Percentiles rank a stretch among this genome's conserved stretches.
Evolutionary conservation across 2,329 filamentous ascomycete genomes (phyloP).

Genomic region (Aspergillus versicolor): DNA sequence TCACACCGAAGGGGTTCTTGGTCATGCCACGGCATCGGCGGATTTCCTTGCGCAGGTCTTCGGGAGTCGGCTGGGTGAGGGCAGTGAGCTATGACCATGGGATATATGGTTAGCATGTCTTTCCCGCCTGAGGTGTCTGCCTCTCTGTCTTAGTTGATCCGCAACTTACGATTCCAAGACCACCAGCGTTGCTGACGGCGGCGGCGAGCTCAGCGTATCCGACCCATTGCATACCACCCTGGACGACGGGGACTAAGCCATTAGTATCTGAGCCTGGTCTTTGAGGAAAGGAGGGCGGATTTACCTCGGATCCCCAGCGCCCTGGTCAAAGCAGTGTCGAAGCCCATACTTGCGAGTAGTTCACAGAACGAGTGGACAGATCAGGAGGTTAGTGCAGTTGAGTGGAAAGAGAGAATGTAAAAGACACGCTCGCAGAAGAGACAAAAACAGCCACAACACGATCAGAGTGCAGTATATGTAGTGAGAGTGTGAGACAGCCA

Average conservation of each 20-base stretch:
- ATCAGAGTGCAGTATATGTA: slow-evolving; percentile 6
- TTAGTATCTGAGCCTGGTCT: neutral
- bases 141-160: neutral
- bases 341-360: slow-evolving; percentile 51
- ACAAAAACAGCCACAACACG: neutral
- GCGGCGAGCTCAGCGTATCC: slow-evolving; percentile 54
- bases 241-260: slow-evolving; percentile 46
- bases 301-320: slow-evolving; percentile 55
- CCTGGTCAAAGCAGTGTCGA: slow-evolving; percentile 63
- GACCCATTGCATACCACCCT: slow-evolving; percentile 58
- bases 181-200: slow-evolving; percentile 55
- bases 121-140: neutral
- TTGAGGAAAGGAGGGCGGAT: neutral
- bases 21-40: slow-evolving; percentile 74
- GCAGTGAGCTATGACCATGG: slow-evolving; percentile 48
- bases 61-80: slow-evolving; percentile 87
- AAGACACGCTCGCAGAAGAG: neutral
- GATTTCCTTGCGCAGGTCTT: slow-evolving; percentile 92
- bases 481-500: neutral
- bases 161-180: slow-evolving; percentile 49
- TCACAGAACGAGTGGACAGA: neutral
- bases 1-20: slow-evolving; percentile 73
- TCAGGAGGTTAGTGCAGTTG: neutral
- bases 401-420: neutral
- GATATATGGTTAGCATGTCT: neutral